Evolutionary conservation across 2,329 filamentous ascomycete genomes (phyloP), one percentile per base, ranked within the genome.

Genomic region (Colletotrichum sp.): DNA sequence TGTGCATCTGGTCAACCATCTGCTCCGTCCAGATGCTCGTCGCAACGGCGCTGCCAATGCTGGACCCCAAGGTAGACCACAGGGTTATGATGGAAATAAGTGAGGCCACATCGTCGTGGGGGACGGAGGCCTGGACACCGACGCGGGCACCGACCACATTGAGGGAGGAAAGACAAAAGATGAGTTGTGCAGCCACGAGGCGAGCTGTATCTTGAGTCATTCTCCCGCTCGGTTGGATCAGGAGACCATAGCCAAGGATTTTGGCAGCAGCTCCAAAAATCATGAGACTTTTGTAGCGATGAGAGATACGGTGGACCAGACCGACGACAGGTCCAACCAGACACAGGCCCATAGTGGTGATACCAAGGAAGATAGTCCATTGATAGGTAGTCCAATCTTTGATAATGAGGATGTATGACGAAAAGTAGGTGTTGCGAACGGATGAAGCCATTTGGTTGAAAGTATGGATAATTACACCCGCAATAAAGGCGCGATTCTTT

Each of bases 261-360:
- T 80, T 85, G 0, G 82, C 78, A 0, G 78, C 80, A 5, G 83
- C 83, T 16, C 85, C 86, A 34, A 86, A 79, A 34, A 87, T 73
- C 84, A 85, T 85, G 18, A 87, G 68, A 10, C 80, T 78, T 80
- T 87, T 87, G 83, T 87, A 88, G 2, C 85, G 82, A 71, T 87
- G 86, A 0, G 85, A 84, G 21, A 65, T 36, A 0, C 83, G 78
- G 32, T 87, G 86, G 26, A 84, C 78, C 13, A 85, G 77, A 59
- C 83, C 83, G 26, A 83, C 83, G 15, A 87, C 36, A 5, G 84
- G 85, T 0, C 85, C 81, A 5, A 86, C 49, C 8, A 87, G 39
- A 57, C 83, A 82, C 15, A 88, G 83, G 0, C 82, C 83, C 79
- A 87, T 83, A 15, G 84, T 87, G 2, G 84, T 85, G 73, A 83